Base-by-base conservation (phyloP, 768 basidiomycete species). In the Royoungia palumana region DNA sequence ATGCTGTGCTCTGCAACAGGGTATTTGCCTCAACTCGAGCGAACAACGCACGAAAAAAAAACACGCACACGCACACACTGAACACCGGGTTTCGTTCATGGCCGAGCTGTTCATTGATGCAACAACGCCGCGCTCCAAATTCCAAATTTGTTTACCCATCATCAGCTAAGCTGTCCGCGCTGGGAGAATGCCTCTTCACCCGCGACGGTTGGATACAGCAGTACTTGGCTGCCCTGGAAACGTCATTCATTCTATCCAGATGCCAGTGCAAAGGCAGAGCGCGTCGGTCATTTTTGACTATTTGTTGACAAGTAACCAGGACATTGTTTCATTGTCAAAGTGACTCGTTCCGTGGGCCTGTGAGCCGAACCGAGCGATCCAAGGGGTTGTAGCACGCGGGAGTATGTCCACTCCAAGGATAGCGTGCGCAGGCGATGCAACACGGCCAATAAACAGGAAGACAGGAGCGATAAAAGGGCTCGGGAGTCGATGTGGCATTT, bases 401-500 rank as follows among this genome's bases (percentile, higher is more conserved):
- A 30, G 21, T 20, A 32, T 38, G 9, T 28, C 44, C 44, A 34
- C 10, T 14, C 5, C 19, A 30, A 43, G 19, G 22, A 46, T 27
- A 35, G 34, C 32, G 16, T 57, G 35, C 56, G 58, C 48, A 55
- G 47, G 50, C 35, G 47, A 44, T 35, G 37, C 46, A 30, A 54
- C n/a, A 40, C 5, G 41, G 41, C 16, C 34, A 48, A 48, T 32
- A 40, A 41, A 44, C 24, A 34, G 20, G 39, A 51, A 25, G 42
- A 24, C 22, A 3, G 34, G 28, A 17, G 21, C n/a, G 40, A 60
- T 56, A 60, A 56, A 60, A 60, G 38, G 44, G 7, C 11, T 17
- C 20, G 20, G 35, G 32, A 30, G 7, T 13, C 2, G 32, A 40
- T n/a, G 17, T 22, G 47, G 21, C 21, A 27, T 25, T 41, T 44